Conservation (phyloP, 257 asterid species). For the Gynochthodes officinalis region DNA sequence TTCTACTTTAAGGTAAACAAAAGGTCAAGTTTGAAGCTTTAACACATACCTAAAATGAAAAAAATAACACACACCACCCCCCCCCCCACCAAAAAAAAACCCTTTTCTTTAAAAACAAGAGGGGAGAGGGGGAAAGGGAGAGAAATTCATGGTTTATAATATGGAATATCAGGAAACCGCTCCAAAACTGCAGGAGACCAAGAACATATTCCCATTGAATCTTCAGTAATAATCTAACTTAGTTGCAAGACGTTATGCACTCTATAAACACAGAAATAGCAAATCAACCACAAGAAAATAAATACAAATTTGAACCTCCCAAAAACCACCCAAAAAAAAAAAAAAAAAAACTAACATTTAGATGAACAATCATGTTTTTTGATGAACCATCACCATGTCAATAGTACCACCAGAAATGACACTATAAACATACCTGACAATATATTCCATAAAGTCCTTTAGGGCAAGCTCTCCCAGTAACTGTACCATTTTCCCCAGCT, state of each 20-base stretch:
- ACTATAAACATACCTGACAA: slow-evolving; percentile 56
- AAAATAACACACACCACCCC: background rate
- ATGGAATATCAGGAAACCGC: background rate
- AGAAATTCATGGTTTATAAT: background rate
- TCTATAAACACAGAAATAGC: background rate
- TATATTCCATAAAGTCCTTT: slow-evolving; percentile 89
- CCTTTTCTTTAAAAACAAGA: too few relatives aligned
- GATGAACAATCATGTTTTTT: too few relatives aligned
- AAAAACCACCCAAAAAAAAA: background rate
- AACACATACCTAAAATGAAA: background rate
- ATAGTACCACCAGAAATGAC: slow-evolving; percentile 13
- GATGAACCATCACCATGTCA: background rate
- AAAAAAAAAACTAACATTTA: too few relatives aligned
- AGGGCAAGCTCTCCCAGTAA: slow-evolving; percentile 96
- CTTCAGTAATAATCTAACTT: background rate
- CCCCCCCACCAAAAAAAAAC: background rate
- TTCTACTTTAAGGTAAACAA: background rate
- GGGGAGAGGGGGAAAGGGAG: too few relatives aligned
- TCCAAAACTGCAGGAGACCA: background rate
- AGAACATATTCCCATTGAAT: background rate
- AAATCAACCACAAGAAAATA: background rate
- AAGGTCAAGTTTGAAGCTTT: background rate
- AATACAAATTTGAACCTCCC: too few relatives aligned
- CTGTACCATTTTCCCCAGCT: slow-evolving; percentile 78
- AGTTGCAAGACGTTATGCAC: background rate